phyloP scores from a whole-genome alignment of 495 filamentous ascomycete genomes.

The Podospora fimiseda region DNA sequence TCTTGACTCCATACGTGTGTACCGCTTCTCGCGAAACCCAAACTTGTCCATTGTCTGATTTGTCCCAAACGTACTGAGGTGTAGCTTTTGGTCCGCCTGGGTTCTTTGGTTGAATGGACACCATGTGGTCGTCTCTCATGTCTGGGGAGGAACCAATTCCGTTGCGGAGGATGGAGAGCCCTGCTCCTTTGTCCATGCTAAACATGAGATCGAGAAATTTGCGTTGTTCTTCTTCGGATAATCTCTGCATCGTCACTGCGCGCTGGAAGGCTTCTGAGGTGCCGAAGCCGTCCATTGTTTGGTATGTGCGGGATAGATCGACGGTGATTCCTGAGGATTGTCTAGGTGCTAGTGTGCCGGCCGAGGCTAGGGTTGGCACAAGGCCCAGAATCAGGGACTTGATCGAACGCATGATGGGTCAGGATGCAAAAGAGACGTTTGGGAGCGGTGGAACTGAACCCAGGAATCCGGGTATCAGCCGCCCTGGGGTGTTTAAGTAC shows the following conservation, averaged over 20 bases:
- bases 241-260: constrained; percentile 30
- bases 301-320: constrained; percentile 33
- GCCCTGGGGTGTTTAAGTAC: neutral
- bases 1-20: constrained; percentile 38
- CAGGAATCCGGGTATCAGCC: neutral
- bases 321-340: constrained; percentile 29
- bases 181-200: constrained; percentile 39
- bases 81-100: constrained; percentile 30
- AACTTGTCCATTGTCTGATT: constrained; percentile 42
- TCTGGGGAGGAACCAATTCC: constrained; percentile 45
- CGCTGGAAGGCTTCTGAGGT: constrained; percentile 47
- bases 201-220: constrained; percentile 43
- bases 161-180: constrained; percentile 49
- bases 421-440: neutral
- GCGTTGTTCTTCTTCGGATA: constrained; percentile 28
- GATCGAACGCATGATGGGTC: neutral
- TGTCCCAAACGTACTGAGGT: constrained; percentile 40
- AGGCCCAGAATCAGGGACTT: neutral
- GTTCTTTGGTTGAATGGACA: constrained; percentile 37
- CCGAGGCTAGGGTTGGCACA: neutral
- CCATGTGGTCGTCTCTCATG: constrained; percentile 35
- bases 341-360: neutral
- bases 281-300: constrained; percentile 47
- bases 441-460: neutral
- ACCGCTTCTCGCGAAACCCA: constrained; percentile 44